Evolutionary conservation across 148 eudicot species (phyloP), one percentile per base, ranked within the genome.

Genomic region (Chenopodium quinoa): DNA sequence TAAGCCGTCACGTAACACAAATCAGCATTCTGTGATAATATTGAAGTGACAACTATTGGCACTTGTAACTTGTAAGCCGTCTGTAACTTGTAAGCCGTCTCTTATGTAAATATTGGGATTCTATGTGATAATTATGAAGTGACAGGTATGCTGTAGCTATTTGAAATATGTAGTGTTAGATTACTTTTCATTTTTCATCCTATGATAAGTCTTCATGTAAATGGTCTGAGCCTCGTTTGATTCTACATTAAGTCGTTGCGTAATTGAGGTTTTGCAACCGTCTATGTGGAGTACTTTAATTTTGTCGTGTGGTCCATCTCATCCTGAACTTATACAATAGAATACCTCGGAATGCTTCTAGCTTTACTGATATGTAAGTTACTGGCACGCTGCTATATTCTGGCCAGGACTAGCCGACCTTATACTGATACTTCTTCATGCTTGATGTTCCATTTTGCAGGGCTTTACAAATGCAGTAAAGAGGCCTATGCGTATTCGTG

Each of bases 381-480:
- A 56, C 16, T 48, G 52, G 52, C 52, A 48, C 52, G 40, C 40
- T 37, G 40, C 40, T 37, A 37, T 37, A 37, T 37, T 37, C 40
- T 4, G 25, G 14, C 22, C n/a, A 23, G 20, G 52, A 75, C 56
- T 23, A 29, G 19, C 62, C 20, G 5, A 66, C 58, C 19, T 25
- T 20, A 23, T 47, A 16, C 76, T 74, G 31, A 64, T 11, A 58
- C 68, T 60, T 77, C 29, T n/a, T 29, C 46, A 46, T 65, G 67
- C 37, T 74, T 2, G 32, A 25, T 22, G 22, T 70, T 50, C 75
- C 79, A 46, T 86, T 84, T 73, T 81, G 86, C 92, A 96, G 99
- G 99, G 99, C 56, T 94, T 86, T 82, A 96, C 99, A 54, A 96
- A 96, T 89, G 99, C 99, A 63, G 99, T 96, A 27, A 96, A 92